These are phyloP conservation scores for Amyloporia xantha DNA, from an alignment of 768 basidiomycete genomes.

Conservation along the genomic window DNA sequence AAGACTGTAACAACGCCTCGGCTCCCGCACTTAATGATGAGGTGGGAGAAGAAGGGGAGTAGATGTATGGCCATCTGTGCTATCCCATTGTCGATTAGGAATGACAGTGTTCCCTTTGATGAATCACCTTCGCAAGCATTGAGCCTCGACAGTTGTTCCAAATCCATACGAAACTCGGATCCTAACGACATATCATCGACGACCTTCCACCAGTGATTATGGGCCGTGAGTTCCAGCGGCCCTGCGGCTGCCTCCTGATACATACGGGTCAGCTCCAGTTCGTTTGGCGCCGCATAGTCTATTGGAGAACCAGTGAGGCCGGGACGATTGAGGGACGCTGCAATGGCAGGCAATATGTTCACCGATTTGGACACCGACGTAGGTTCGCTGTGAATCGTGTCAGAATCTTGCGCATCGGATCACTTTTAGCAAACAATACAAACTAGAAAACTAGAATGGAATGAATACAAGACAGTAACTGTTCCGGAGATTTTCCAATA, in stretches of 20 bases:
- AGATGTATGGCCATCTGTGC: constrained; percentile 77
- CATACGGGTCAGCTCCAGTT: constrained; percentile 64
- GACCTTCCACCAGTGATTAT: constrained; percentile 55
- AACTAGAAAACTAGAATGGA: constrained; percentile 57
- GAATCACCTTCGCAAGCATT: constrained; percentile 35
- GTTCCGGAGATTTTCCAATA: neutral
- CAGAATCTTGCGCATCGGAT: neutral
- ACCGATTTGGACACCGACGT: constrained; percentile 83
- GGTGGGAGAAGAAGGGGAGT: constrained; percentile 76
- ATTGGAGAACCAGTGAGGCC: constrained; percentile 38
- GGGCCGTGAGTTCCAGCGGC: constrained; percentile 42
- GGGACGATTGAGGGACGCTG: constrained; percentile 28
- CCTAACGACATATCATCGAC: constrained; percentile 64
- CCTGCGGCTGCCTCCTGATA: constrained; percentile 44
- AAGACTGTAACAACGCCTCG: constrained; percentile 60
- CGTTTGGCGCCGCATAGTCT: constrained; percentile 78
- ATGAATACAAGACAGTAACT: too few relatives aligned
- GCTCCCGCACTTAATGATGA: constrained; percentile 82
- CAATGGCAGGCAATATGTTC: constrained; percentile 59
- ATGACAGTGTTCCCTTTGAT: constrained; percentile 41
- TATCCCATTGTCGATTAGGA: constrained; percentile 63
- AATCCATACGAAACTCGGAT: constrained; percentile 55
- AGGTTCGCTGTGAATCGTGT: constrained; percentile 62
- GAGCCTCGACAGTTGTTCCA: constrained; percentile 52
- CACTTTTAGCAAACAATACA: neutral